These are phyloP conservation scores for Pichia scutulata DNA, from an alignment of 805 yeast genomes.

Conservation along the genomic window DNA sequence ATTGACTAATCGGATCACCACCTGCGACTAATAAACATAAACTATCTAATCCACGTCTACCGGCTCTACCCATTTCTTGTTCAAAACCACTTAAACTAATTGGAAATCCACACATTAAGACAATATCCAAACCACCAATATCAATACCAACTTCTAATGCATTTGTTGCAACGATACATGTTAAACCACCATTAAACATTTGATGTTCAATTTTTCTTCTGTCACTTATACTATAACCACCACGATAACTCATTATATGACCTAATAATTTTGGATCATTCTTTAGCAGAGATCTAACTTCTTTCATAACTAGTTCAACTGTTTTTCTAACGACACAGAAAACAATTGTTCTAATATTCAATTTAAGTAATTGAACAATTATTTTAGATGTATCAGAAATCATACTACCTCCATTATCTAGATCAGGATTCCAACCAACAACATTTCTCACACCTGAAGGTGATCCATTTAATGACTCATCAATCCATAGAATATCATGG, in stretches of 20 bases:
- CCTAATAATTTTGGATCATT: slow-evolving; percentile 39
- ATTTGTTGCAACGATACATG: slow-evolving; percentile 89
- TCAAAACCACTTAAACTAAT: slow-evolving; percentile 77
- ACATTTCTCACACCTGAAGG: slow-evolving; percentile 73
- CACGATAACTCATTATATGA: slow-evolving; percentile 89
- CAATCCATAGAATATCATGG: slow-evolving; percentile 47
- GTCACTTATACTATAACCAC: slow-evolving; percentile 85
- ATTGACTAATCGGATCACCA: slow-evolving; percentile 77
- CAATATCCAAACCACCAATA: slow-evolving; percentile 88
- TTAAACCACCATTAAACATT: slow-evolving; percentile 80
- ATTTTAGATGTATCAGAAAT: slow-evolving; percentile 71
- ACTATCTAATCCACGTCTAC: slow-evolving; percentile 80
- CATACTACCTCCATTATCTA: slow-evolving; percentile 53
- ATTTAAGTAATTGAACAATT: slow-evolving; percentile 54
- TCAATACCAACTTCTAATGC: slow-evolving; percentile 95
- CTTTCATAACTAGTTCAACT: slow-evolving; percentile 84
- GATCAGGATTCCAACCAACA: slow-evolving; percentile 82
- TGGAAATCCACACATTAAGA: slow-evolving; percentile 89
- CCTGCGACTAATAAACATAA: slow-evolving; percentile 80
- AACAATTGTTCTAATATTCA: slow-evolving; percentile 72
- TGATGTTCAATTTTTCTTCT: slow-evolving; percentile 81
- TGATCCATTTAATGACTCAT: slow-evolving; percentile 65
- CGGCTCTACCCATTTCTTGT: slow-evolving; percentile 97
- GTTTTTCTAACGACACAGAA: slow-evolving; percentile 82
- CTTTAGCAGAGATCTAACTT: slow-evolving; percentile 51